Percentiles rank a stretch among this genome's conserved stretches.
Evolutionary conservation across 2,329 filamentous ascomycete genomes (phyloP).

Genomic region (Nemania sp.): DNA sequence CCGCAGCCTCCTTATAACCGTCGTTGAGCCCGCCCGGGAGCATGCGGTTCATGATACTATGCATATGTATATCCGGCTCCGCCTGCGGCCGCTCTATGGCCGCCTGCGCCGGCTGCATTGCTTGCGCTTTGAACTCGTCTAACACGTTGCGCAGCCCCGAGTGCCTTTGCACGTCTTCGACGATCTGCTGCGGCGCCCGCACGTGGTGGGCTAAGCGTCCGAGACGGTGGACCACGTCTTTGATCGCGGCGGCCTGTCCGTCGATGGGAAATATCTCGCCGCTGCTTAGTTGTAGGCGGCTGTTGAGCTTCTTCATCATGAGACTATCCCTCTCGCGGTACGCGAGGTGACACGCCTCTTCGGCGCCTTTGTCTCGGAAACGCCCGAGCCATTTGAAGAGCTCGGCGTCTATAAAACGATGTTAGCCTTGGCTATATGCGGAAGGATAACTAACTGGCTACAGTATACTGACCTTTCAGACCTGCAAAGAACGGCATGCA

Average conservation of each 20-base stretch:
- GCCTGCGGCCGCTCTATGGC: constrained; percentile 13
- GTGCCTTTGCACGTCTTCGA: constrained; percentile 40
- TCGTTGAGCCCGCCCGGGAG: constrained; percentile 23
- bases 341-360: constrained; percentile 23
- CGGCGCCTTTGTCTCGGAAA: neutral
- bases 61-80: constrained; percentile 32
- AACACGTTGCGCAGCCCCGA: constrained; percentile 40
- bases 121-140: constrained; percentile 33
- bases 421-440: neutral
- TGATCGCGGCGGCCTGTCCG: constrained; percentile 21
- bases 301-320: constrained; percentile 18
- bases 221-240: constrained; percentile 44
- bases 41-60: constrained; percentile 42
- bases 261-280: neutral
- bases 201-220: constrained; percentile 50
- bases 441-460: neutral
- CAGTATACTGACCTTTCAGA: constrained; percentile 16
- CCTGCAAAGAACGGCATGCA: neutral
- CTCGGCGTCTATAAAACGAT: constrained; percentile 13
- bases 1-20: constrained; percentile 23
- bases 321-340: constrained; percentile 21
- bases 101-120: neutral
- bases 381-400: constrained; percentile 21
- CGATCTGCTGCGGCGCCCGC: constrained; percentile 43
- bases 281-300: neutral